Base-by-base conservation (phyloP, 192 early-diverging fungal species). In the Gamsiella multidivaricata region DNA sequence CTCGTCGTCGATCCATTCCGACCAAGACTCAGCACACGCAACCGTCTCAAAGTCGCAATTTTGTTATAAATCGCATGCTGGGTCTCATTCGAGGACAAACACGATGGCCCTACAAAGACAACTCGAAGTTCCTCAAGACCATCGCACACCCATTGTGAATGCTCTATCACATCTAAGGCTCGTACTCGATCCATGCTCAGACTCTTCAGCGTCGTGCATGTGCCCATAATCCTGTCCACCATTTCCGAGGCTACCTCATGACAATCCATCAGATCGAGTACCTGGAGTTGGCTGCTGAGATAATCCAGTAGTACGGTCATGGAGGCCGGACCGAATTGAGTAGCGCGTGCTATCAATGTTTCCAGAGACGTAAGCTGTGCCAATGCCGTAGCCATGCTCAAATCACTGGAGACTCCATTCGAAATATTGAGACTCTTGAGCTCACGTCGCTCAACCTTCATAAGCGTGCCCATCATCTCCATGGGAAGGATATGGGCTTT, bases 121-220 rank as follows among this genome's bases (percentile, higher is more conserved):
- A 78, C 54, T 0, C 59, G 65, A 4, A 78, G 26, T 12, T 78
- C 65, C 20, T 78, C 74, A 26, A 78, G 43, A 32, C 47, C 39
- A 2, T 33, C 10, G 37, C 62, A 65, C 2, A 73, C 49, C 56
- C 62, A 61, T 22, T 4, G 29, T n/a, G 46, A 20, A 3, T 23
- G 31, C 12, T 65, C 47, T 15, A 66, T 23, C 5, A 75, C 37
- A 37, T 66, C 64, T 22, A 28, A 8, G 11, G 50, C 50, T 18
- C 41, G 52, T 23, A 65, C 23, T 5, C 64, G 63, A 57, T 75
- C 71, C 28, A 56, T 50, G 15, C 54, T 75, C 15, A 75, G 28
- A 33, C 62, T 58, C 34, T 51, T 65, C 31, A 75, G 58, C 9
- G 54, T 34, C 8, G 29, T 22, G 32, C 62, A 65, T 2, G 32